Base-by-base conservation (phyloP, 1,139 yeast genomes). In the Blastobotrys illinoisensis region DNA sequence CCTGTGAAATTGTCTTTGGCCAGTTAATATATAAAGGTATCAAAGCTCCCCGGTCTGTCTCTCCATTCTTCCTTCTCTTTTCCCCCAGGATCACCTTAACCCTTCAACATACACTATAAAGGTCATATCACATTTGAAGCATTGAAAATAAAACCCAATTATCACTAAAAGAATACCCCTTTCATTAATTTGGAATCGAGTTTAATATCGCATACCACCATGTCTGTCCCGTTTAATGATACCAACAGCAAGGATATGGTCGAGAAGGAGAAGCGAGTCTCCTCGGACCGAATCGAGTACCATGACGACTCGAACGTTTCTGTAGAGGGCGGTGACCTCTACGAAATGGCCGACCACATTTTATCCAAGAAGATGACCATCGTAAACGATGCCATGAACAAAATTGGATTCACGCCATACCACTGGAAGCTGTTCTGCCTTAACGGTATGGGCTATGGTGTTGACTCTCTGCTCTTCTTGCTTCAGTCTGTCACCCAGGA, bases 371-470 rank as follows among this genome's bases (percentile, higher is more conserved):
- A 64, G 53, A 56, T 64, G 51, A 54, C 56, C 4, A 54, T 64
- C 43, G 65, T 64, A 20, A 64, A 64, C 54, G 52, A 63, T 67
- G 77, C 58, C 53, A 62, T 69, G 54, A 64, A 65, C 47, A 64
- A 65, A 46, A 64, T 65, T 44, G 68, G 68, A 5, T 63, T 65
- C 54, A 61, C 67, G 9, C 63, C 62, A 9, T 65, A 65, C 52
- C 68, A 65, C 51, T 54, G 59, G 60, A 64, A 65, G 54, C 61
- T 65, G n/a, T 65, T 65, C 48, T 64, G 65, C 57, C 54, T 66
- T 26, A 65, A 65, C 49, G 87, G 87, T 16, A 77, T 81, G 77
- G 88, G 88, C 14, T 83, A 83, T 62, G 79, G 83, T 5, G 82
- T 80, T 24, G 87, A 83, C 64, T 80, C 85, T 16, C 82, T 81